Evolutionary conservation across 495 filamentous ascomycete species (phyloP), one percentile per base, ranked within the genome.

Genomic region (Podospora pseudoanserina): DNA sequence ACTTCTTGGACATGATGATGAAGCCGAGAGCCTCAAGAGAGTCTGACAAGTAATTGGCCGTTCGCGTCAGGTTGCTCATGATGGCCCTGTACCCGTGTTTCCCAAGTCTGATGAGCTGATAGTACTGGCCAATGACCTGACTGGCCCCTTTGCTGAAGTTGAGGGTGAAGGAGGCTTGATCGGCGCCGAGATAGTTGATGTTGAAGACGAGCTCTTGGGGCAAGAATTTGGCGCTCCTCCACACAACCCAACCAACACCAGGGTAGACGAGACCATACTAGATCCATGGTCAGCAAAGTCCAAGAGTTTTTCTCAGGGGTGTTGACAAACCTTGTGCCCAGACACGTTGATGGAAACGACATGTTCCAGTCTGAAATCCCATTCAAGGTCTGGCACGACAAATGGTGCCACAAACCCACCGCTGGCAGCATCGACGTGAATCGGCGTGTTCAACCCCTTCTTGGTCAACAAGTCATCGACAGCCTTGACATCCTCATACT

Each of bases 111-210:
- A 97, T 95, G 76, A 97, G 81, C 77, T 96, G 93, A 81, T 97
- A 97, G 82, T 97, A 97, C 78, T 97, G 93, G 34, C 93, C 93
- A 74, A 97, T 96, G 70, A 97, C 88, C 73, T 96, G 93, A 54
- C 89, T 89, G 58, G 93, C 93, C 66, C 93, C 93, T 78, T 95
- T 94, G 76, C 90, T 93, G 83, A 97, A 97, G 83, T 97, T 97
- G 63, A 97, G 86, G n/a, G 93, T 97, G 83, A 96, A 96, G 64
- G 92, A 96, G n/a, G 93, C 88, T 79, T 97, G 93, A 72, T 97
- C 92, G 27, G 93, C 91, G 65, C 93, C 93, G 2, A 97, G 89
- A 77, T 97, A 97, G 81, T 97, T 97, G 85, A 96, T 94, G 84
- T 96, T 96, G 86, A 97, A 97, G 73, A 97, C 91, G 53, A 97